Evolutionary conservation across 345 rosid species (phyloP), one percentile per base, ranked within the genome.

Genomic region (Brassica carinata): DNA sequence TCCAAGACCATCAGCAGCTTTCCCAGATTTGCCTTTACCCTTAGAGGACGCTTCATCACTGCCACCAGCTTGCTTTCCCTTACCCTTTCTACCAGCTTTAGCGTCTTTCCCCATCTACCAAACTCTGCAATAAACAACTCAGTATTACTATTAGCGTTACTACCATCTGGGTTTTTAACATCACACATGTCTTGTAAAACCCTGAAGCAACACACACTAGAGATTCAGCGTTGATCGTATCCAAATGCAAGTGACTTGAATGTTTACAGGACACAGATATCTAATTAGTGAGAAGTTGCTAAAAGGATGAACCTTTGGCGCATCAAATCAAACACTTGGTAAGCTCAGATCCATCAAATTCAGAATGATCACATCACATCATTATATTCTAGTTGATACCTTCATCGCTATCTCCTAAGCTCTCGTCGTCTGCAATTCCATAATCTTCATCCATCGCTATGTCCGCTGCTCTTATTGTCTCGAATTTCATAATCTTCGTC

Each of bases 81-180:
- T 95, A 43, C 98, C 98, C 87, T 95, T 95, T 9, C 90, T 91
- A 77, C 89, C 88, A 17, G 85, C 83, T 83, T 90, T 91, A 14
- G 88, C 26, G 86, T 86, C 92, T 78, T 92, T 92, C 55, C 93
- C 97, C 97, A 90, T 89, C 75, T 66, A 5, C 72, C 71, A 19
- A n/a, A 64, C 48, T 30, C 69, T 11, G 8, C 43, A 72, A 64
- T 6, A 71, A 55, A 38, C 5, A 71, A 11, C 27, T 76, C 58
- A 74, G 15, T 13, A 26, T 17, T 30, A n/a, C 33, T 30, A 30
- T 30, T 38, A 58, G 7, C 11, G 67, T 14, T 23, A 23, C 26
- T 23, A 23, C 26, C 26, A 23, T 23, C 26, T 23, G 26, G 68
- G 53, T 31, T 31, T 31, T 8, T 1, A 74, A 75, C 43, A 36